These are phyloP conservation scores for Zygotorulaspora chibaensis DNA, from an alignment of 805 yeast species.

Conservation along the genomic window DNA sequence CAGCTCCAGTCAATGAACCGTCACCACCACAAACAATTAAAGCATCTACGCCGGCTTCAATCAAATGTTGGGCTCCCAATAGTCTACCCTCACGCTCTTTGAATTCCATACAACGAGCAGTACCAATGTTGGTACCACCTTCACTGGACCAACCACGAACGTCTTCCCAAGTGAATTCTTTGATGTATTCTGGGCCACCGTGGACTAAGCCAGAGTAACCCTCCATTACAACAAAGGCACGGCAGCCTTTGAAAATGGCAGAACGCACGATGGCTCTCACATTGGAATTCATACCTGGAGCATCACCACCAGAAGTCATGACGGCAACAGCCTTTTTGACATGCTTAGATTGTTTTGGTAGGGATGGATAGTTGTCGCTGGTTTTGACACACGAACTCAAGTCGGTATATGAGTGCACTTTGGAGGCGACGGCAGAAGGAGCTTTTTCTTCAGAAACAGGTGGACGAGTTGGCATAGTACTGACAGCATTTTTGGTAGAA, in stretches of 20 bases:
- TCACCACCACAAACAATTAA: constrained; percentile 76
- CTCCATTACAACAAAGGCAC: constrained; percentile 59
- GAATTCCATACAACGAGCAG: constrained; percentile 65
- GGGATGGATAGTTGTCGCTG: constrained; percentile 5
- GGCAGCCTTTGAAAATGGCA: constrained; percentile 58
- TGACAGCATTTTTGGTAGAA: constrained; percentile 48
- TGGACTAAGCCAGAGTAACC: constrained; percentile 70
- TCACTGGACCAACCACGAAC: constrained; percentile 62
- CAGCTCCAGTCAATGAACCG: constrained; percentile 76
- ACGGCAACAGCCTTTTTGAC: constrained; percentile 54
- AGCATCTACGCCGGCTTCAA: constrained; percentile 65
- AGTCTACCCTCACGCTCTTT: constrained; percentile 60
- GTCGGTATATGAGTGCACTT: constrained; percentile 12
- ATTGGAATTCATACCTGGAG: constrained; percentile 72
- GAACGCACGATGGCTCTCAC: constrained; percentile 67
- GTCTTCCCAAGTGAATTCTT: constrained; percentile 62
- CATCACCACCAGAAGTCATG: constrained; percentile 75
- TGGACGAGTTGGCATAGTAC: constrained; percentile 34
- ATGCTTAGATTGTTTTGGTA: constrained; percentile 2
- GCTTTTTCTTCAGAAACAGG: constrained; percentile 9
- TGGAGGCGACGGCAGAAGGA: constrained; percentile 14
- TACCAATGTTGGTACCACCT: constrained; percentile 74
- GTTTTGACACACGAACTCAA: constrained; percentile 9
- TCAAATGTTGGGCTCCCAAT: constrained; percentile 56
- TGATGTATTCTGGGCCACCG: constrained; percentile 50